Evolutionary conservation across 192 early-diverging fungal genomes (phyloP).

Genomic region (Rhizophagus sp.): DNA sequence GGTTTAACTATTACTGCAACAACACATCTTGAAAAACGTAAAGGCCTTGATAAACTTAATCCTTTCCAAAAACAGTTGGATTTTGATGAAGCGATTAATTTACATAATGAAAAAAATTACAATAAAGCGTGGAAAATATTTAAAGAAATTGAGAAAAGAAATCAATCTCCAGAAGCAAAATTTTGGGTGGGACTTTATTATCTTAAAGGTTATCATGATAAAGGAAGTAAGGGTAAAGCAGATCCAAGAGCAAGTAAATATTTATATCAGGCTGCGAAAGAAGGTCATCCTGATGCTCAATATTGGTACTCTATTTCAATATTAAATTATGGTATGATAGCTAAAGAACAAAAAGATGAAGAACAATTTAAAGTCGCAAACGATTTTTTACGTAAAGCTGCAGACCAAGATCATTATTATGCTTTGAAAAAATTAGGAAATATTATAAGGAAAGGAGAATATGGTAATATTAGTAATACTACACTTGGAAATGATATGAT

Average conservation of each 20-base stretch:
- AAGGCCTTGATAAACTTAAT: neutral
- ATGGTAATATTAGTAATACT: neutral
- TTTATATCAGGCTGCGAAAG: neutral
- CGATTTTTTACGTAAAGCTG: neutral
- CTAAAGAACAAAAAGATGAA: neutral
- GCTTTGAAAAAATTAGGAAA: neutral
- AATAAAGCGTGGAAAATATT: slow-evolving; percentile 4
- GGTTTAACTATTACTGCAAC: neutral
- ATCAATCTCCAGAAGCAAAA: neutral
- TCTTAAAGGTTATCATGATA: neutral
- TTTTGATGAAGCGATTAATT: neutral
- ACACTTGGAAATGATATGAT: neutral
- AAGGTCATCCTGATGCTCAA: neutral
- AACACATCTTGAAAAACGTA: neutral
- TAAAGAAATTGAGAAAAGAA: neutral
- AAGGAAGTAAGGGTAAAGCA: neutral
- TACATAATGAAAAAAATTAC: neutral
- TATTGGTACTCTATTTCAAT: neutral
- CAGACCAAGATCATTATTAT: neutral
- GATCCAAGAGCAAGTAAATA: neutral
- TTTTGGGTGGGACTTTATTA: neutral
- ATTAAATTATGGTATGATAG: neutral
- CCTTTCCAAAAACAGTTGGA: neutral
- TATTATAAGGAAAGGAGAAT: neutral
- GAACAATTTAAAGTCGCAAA: neutral